These are phyloP conservation scores for Avicennia marina DNA, from an alignment of 257 asterid species.

Conservation along the genomic window DNA sequence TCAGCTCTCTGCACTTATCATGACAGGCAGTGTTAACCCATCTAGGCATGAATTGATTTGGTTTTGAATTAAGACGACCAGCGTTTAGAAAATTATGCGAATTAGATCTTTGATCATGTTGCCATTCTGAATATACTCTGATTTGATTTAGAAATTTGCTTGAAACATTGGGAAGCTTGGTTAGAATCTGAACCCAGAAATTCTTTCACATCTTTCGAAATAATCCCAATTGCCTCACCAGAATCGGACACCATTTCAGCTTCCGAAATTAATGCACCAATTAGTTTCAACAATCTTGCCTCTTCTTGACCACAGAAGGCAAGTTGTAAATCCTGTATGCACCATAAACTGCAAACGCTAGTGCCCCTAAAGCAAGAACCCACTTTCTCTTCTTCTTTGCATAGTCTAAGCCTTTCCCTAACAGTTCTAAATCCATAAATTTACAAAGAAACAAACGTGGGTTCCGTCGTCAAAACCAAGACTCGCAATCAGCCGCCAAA, in stretches of 20 bases:
- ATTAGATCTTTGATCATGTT: no score
- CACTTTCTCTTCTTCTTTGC: constrained; percentile 39
- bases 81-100: no score
- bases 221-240: no score
- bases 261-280: constrained; percentile 34
- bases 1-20: constrained; percentile 46
- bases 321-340: constrained; percentile 41
- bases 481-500: no score
- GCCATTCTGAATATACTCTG: no score
- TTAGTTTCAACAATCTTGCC: constrained; percentile 39
- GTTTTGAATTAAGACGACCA: not conserved
- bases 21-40: constrained; percentile 46
- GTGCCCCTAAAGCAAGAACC: constrained; percentile 42
- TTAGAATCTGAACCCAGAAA: no score
- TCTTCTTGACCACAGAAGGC: constrained; percentile 51
- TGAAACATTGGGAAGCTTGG: no score
- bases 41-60: constrained; percentile 4
- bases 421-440: constrained; percentile 36
- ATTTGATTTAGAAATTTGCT: no score
- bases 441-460: no score
- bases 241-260: constrained; percentile 63
- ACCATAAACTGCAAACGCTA: constrained; percentile 52
- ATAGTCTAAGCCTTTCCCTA: constrained; percentile 28
- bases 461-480: no score
- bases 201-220: no score